Percentiles rank a stretch among this genome's conserved stretches.
phyloP scores from a whole-genome alignment of 2,329 filamentous ascomycete species.

The Domatiomyces catenatus region DNA sequence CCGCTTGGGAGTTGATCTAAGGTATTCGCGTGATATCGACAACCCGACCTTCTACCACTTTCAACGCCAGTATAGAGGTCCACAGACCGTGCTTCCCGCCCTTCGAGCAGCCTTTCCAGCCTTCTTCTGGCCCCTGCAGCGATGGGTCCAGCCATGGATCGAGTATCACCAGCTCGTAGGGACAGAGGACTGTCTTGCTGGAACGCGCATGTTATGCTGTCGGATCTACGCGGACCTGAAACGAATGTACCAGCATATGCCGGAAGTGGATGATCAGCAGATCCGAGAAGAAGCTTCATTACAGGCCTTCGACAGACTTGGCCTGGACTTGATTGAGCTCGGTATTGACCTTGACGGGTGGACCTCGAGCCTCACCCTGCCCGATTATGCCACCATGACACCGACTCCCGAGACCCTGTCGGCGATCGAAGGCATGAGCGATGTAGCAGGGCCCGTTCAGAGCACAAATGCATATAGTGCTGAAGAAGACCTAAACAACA shows the following conservation, averaged over 20 bases:
- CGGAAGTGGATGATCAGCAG: neutral
- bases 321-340: neutral
- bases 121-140: neutral
- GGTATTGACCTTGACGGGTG: neutral
- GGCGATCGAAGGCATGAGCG: neutral
- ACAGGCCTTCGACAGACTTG: neutral
- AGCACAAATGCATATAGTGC: neutral
- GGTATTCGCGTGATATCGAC: neutral
- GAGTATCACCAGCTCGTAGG: neutral
- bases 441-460: neutral
- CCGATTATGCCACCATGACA: neutral
- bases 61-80: neutral
- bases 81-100: neutral
- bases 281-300: neutral
- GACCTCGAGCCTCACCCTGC: neutral
- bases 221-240: neutral
- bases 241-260: neutral
- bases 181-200: neutral
- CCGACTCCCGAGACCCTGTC: neutral
- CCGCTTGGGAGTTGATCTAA: neutral
- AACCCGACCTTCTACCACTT: neutral
- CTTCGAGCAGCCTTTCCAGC: slow-evolving; percentile 1
- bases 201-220: neutral
- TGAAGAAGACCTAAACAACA: neutral
- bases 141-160: no score